phyloP scores from a whole-genome alignment of 345 rosid genomes.

The Dimocarpus longan region DNA sequence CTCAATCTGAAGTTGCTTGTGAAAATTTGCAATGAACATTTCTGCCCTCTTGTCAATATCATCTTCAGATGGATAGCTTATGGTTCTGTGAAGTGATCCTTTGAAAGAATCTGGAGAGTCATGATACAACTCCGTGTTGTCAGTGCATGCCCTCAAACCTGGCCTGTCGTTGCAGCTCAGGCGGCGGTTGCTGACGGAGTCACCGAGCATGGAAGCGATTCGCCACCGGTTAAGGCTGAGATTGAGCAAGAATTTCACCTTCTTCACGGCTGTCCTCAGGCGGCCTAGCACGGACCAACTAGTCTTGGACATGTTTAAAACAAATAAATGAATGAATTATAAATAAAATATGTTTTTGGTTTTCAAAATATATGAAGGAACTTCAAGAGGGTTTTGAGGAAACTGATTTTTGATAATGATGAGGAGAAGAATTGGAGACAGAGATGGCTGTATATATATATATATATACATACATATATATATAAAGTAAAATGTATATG shows the following conservation, averaged over 20 bases:
- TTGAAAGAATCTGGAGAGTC: slow-evolving; percentile 29
- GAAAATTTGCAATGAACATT: slow-evolving; percentile 72
- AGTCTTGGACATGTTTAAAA: slow-evolving; percentile 14
- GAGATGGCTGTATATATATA: background rate
- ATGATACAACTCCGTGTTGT: slow-evolving; percentile 9
- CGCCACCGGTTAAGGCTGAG: slow-evolving; percentile 54
- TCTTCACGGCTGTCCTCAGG: slow-evolving; percentile 67
- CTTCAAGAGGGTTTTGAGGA: background rate
- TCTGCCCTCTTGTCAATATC: slow-evolving; percentile 77
- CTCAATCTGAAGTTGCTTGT: slow-evolving; percentile 77
- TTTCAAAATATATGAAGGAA: background rate
- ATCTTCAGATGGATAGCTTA: slow-evolving; percentile 58
- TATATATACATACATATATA: no score
- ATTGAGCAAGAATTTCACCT: slow-evolving; percentile 57
- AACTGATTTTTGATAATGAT: background rate
- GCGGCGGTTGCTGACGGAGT: slow-evolving; percentile 32
- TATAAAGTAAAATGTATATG: no score
- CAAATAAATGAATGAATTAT: background rate
- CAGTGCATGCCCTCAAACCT: slow-evolving; percentile 50
- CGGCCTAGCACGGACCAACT: slow-evolving; percentile 50
- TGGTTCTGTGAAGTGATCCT: slow-evolving; percentile 44
- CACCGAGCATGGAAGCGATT: slow-evolving; percentile 46
- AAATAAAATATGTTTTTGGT: background rate
- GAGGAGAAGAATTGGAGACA: background rate
- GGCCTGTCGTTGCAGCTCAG: slow-evolving; percentile 68